Percentiles rank a stretch among this genome's conserved stretches.
Conservation (phyloP, 2,329 filamentous ascomycete species). For the Hymenoscyphus linearis region DNA sequence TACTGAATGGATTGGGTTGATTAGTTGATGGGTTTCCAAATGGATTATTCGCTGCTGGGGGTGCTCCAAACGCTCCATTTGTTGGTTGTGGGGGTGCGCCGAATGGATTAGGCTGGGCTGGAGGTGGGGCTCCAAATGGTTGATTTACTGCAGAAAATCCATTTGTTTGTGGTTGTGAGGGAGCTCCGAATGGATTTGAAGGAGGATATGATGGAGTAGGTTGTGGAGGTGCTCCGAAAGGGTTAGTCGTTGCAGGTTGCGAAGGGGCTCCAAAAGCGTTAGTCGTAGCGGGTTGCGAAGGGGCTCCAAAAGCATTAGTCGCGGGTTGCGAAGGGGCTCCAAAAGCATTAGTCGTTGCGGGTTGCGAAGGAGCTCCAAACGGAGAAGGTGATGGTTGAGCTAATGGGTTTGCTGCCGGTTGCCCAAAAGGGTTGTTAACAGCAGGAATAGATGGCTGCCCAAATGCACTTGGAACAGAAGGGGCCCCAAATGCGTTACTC, state of each 20-base stretch:
- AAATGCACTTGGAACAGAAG: slow-evolving; percentile 33
- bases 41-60: background rate
- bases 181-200: slow-evolving; percentile 39
- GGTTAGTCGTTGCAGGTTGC: slow-evolving; percentile 28
- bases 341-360: slow-evolving; percentile 29
- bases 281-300: slow-evolving; percentile 23
- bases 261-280: slow-evolving; percentile 37
- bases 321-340: slow-evolving; percentile 22
- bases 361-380: slow-evolving; percentile 9
- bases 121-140: background rate
- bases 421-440: background rate
- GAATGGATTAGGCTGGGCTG: background rate
- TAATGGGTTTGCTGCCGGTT: background rate
- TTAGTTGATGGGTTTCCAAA: background rate
- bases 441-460: slow-evolving; percentile 18
- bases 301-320: background rate
- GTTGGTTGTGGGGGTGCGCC: background rate
- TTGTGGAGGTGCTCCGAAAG: slow-evolving; percentile 36
- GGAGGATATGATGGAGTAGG: slow-evolving; percentile 31
- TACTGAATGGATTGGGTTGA: background rate
- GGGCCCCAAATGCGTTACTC: slow-evolving; percentile 36
- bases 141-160: background rate
- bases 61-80: background rate
- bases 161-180: background rate
- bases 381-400: background rate